Percentiles rank a stretch among this genome's conserved stretches.
Conservation (phyloP, 768 basidiomycete genomes). For the Boletus rubescentipes region DNA sequence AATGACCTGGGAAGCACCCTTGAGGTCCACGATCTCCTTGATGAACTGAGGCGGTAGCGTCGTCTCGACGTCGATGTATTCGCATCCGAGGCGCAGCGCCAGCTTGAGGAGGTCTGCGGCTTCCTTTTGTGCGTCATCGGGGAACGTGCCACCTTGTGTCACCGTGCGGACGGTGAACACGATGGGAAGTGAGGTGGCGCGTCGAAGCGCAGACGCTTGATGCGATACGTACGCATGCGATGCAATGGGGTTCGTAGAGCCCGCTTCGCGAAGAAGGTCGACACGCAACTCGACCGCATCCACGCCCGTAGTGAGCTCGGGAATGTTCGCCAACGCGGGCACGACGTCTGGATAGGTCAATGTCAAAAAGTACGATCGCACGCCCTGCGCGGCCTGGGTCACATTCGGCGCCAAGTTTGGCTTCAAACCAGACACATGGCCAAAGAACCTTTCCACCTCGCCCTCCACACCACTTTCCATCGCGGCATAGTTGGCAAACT, state of each 20-base stretch:
- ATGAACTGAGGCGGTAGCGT: constrained; percentile 66
- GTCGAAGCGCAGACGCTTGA: constrained; percentile 79
- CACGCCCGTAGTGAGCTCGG: constrained; percentile 75
- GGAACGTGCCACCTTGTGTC: constrained; percentile 90
- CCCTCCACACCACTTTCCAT: constrained; percentile 34
- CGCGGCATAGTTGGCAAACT: constrained; percentile 76
- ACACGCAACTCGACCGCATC: constrained; percentile 95
- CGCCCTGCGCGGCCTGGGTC: constrained; percentile 34
- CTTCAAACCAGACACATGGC: constrained; percentile 72
- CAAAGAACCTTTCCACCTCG: constrained; percentile 85
- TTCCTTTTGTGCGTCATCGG: constrained; percentile 69
- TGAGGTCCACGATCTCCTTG: constrained; percentile 54
- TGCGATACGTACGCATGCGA: constrained; percentile 69
- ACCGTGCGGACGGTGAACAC: constrained; percentile 89
- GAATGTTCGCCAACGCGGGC: constrained; percentile 63
- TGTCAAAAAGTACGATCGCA: constrained; percentile 88
- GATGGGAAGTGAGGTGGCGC: constrained; percentile 77
- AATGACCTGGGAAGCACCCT: constrained; percentile 77
- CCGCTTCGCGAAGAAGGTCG: constrained; percentile 70
- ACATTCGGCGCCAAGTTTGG: constrained; percentile 65
- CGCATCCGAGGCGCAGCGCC: constrained; percentile 79
- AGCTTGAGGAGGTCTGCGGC: constrained; percentile 75
- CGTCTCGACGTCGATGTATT: constrained; percentile 92
- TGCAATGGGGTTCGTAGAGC: constrained; percentile 57
- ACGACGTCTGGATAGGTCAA: constrained; percentile 89